These are phyloP conservation scores for Arabidopsis lyrata DNA, from an alignment of 441 rosid genomes.

Conservation along the genomic window DNA sequence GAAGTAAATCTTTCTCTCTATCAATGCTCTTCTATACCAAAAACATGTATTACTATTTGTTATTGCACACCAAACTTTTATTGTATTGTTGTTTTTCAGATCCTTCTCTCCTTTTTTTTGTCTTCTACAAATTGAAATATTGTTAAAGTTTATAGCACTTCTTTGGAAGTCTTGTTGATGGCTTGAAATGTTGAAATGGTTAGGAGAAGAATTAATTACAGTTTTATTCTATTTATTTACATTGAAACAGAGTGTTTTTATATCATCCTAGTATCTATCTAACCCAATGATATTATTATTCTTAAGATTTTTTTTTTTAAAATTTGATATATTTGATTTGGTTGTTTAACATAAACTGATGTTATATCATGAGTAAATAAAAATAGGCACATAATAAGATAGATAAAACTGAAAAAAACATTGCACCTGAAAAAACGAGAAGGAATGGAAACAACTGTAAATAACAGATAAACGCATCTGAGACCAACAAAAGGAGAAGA, in stretches of 20 bases:
- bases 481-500: conserved; percentile 36
- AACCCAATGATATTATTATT: background rate
- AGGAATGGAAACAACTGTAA: conserved; percentile 29
- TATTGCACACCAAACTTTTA: conserved; percentile 23
- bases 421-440: background rate
- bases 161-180: background rate
- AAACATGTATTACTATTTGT: conserved; percentile 31
- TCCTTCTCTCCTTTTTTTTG: background rate
- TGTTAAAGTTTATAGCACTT: background rate
- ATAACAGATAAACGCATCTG: conserved; percentile 43
- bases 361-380: background rate
- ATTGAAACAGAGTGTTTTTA: background rate
- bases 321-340: no score
- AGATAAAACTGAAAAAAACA: background rate
- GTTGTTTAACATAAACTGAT: no score
- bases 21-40: conserved; percentile 27
- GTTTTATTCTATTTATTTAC: background rate
- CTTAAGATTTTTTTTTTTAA: no score
- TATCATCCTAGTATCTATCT: background rate
- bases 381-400: background rate
- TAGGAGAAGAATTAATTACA: background rate
- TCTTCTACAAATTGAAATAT: background rate
- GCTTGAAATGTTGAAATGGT: conserved; percentile 12
- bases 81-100: conserved; percentile 17
- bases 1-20: conserved; percentile 18